phyloP scores from a whole-genome alignment of 805 yeast species.

The Wickerhamomyces xylosicus region DNA sequence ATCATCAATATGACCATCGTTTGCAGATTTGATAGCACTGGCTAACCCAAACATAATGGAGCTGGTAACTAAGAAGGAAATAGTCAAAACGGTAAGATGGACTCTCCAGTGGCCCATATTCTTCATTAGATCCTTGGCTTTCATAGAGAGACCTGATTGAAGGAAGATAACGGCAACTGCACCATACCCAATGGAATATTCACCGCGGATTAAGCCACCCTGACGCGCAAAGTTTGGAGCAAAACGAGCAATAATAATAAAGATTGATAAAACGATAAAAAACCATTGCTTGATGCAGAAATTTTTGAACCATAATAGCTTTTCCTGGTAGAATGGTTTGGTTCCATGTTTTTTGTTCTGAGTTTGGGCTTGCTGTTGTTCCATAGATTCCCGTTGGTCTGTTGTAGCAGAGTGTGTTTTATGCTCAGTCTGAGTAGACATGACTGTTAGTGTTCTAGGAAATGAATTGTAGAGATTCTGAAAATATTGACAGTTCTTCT shows the following conservation, averaged over 20 bases:
- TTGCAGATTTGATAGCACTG: slow-evolving; percentile 50
- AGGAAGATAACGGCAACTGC: slow-evolving; percentile 83
- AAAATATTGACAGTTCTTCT: too few species aligned
- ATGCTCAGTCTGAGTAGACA: too few species aligned
- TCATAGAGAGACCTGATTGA: slow-evolving; percentile 72
- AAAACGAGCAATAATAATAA: slow-evolving; percentile 64
- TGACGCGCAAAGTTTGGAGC: slow-evolving; percentile 79
- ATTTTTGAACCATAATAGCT: slow-evolving; percentile 6
- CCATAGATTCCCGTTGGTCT: too few species aligned
- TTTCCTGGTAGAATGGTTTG: neutral
- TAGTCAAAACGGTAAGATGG: slow-evolving; percentile 55
- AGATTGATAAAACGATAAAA: slow-evolving; percentile 57
- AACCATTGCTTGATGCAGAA: slow-evolving; percentile 53
- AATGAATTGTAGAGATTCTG: too few species aligned
- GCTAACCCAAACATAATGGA: slow-evolving; percentile 67
- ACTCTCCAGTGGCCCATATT: slow-evolving; percentile 76
- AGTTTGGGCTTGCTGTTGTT: too few species aligned
- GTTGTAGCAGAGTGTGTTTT: too few species aligned
- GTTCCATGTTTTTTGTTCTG: too few species aligned
- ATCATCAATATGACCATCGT: slow-evolving; percentile 48
- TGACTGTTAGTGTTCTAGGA: too few species aligned
- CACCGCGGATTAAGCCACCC: slow-evolving; percentile 66
- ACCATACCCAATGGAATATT: slow-evolving; percentile 73
- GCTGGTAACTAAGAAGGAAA: slow-evolving; percentile 64
- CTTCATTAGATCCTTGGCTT: slow-evolving; percentile 46